Evolutionary conservation across 306 rosid genomes (phyloP), one percentile per base, ranked within the genome.

Genomic region (Oemleria cerasiformis): DNA sequence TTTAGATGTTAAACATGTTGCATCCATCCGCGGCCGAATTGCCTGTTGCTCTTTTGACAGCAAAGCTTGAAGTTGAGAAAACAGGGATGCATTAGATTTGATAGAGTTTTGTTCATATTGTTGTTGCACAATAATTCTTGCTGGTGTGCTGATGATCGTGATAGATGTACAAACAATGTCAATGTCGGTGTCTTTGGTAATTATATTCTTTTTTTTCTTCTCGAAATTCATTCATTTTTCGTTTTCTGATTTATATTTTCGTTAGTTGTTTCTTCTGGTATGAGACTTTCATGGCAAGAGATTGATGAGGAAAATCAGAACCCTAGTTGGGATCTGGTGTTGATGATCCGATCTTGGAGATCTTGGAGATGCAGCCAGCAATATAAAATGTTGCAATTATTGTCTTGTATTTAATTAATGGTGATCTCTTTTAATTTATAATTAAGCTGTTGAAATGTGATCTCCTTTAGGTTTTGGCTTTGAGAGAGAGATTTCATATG

Each of bases 1-100:
- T 88, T 84, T 90, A 88, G 88, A 82, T 76, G 78, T 79, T 81
- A 78, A 81, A 79, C 75, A 78, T 81, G 75, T 85, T 85, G 88
- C 70, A 64, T 67, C 79, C 78, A 68, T 80, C 80, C 25, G 7
- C 42, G 80, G 77, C 63, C 56, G 69, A 67, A 78, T 81, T 70
- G 71, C 80, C 80, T 57, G 57, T 55, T 58, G 76, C 78, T 80
- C 77, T 23, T 74, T 67, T 64, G 85, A 56, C 71, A 77, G 77
- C 74, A 82, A 76, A 85, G 59, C 65, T 64, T 58, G 75, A 75
- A 70, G 72, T 75, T 81, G 74, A 80, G 86, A 74, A 71, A 78
- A 68, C 73, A 73, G 76, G 82, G 87, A 77, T 79, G 82, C 74
- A 23, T 68, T 78, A 81, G 85, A 60, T 74, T 78, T 70, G 43